phyloP scores from a whole-genome alignment of 164 flowering plant genomes.

The Macadamia integrifolia region DNA sequence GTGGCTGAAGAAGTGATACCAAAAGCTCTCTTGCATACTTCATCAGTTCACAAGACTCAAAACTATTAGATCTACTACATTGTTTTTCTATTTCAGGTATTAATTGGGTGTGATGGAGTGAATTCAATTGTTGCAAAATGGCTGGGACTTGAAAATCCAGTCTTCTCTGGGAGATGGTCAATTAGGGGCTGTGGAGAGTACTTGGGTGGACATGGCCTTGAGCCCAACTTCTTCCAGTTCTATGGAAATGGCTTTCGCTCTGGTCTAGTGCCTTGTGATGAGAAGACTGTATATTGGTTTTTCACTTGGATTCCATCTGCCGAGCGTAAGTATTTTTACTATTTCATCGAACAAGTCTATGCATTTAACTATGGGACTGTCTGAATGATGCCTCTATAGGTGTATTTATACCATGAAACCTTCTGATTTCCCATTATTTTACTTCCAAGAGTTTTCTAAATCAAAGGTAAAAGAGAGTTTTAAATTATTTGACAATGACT shows the following conservation, averaged over 20 bases:
- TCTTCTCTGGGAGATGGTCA: slow-evolving; percentile 31
- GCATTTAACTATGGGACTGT: too few relatives aligned
- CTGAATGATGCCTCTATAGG: too few relatives aligned
- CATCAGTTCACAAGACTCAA: too few relatives aligned
- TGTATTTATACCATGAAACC: too few relatives aligned
- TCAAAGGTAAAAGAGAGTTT: too few relatives aligned
- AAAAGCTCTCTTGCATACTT: background rate
- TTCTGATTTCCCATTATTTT: too few relatives aligned
- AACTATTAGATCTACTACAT: background rate
- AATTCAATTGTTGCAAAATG: slow-evolving; percentile 42
- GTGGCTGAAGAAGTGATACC: background rate
- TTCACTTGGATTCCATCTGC: slow-evolving; percentile 28
- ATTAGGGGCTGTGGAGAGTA: slow-evolving; percentile 34
- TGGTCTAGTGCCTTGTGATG: slow-evolving; percentile 48
- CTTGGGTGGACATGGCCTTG: slow-evolving; percentile 34
- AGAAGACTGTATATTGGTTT: slow-evolving; percentile 46
- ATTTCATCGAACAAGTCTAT: too few relatives aligned
- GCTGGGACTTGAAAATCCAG: slow-evolving; percentile 37
- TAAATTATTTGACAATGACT: too few relatives aligned
- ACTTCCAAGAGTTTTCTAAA: too few relatives aligned
- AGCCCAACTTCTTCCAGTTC: slow-evolving; percentile 26
- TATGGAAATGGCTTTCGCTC: slow-evolving; percentile 43
- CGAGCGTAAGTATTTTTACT: slow-evolving; percentile 15
- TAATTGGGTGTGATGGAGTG: slow-evolving; percentile 59
- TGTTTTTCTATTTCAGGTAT: slow-evolving; percentile 20